Conservation (phyloP, 805 yeast genomes). For the Starmera quercuum region DNA sequence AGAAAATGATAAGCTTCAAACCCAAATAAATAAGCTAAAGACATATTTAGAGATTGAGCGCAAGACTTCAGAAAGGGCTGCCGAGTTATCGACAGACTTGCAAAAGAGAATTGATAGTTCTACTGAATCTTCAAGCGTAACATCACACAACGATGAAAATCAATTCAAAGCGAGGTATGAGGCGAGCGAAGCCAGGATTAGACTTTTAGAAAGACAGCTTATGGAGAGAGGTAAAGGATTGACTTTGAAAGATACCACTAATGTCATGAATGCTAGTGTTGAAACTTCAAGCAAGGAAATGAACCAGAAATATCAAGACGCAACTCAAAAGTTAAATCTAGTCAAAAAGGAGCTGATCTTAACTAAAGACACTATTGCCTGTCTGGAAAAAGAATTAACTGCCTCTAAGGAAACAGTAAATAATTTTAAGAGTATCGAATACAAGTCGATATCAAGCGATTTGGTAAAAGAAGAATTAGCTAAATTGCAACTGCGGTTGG, state of each 20-base stretch:
- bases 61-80: constrained; percentile 42
- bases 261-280: constrained; percentile 4
- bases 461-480: constrained; percentile 30
- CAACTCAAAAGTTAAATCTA: constrained; percentile 34
- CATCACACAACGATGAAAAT: constrained; percentile 13
- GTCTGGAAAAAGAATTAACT: constrained; percentile 33
- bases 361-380: constrained; percentile 33
- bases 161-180: constrained; percentile 36
- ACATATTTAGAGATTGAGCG: constrained; percentile 44
- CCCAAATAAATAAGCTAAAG: constrained; percentile 41
- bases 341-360: constrained; percentile 35
- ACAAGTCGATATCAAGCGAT: constrained; percentile 12
- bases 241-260: constrained; percentile 22
- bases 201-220: constrained; percentile 30
- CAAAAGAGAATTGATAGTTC: constrained; percentile 26
- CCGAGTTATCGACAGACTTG: constrained; percentile 36
- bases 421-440: constrained; percentile 8
- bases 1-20: constrained; percentile 22
- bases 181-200: constrained; percentile 36
- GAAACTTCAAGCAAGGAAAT: constrained; percentile 18
- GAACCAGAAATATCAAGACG: constrained; percentile 34
- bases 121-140: constrained; percentile 13
- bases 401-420: constrained; percentile 24
- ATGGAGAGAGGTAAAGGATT: constrained; percentile 14
- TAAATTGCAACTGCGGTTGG: constrained; percentile 47